phyloP scores from a whole-genome alignment of 192 early-diverging fungal species.

The Gigaspora rosea region DNA sequence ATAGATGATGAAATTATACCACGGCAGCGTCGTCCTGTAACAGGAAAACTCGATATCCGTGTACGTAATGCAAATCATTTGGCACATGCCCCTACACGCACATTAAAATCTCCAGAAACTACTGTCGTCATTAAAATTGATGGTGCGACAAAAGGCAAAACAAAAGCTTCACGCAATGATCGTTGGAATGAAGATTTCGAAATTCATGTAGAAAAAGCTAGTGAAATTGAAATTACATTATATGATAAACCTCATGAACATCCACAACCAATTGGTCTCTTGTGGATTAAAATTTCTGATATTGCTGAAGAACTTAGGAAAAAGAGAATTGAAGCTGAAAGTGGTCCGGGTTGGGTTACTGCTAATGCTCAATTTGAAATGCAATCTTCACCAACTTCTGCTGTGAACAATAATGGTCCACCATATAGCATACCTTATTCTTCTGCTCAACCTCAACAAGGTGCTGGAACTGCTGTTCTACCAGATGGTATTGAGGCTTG shows the following conservation, averaged over 20 bases:
- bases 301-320: constrained; percentile 85
- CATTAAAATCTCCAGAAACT: constrained; percentile 61
- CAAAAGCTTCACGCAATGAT: constrained; percentile 71
- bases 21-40: constrained; percentile 67
- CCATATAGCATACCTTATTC: constrained; percentile 22
- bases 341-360: constrained; percentile 56
- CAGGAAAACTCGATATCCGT: constrained; percentile 71
- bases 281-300: constrained; percentile 95
- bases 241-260: constrained; percentile 80
- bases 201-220: constrained; percentile 84
- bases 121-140: constrained; percentile 83
- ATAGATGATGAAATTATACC: constrained; percentile 52
- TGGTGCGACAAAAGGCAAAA: constrained; percentile 73
- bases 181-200: constrained; percentile 86
- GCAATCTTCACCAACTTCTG: background rate
- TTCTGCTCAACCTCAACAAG: constrained; percentile 29
- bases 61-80: constrained; percentile 63
- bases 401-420: constrained; percentile 1
- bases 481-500: constrained; percentile 73
- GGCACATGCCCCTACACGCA: constrained; percentile 58
- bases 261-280: constrained; percentile 74
- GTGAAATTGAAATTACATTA: constrained; percentile 90
- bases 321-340: constrained; percentile 64
- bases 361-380: constrained; percentile 35
- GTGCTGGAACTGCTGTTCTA: constrained; percentile 21